Base-by-base conservation (phyloP, 192 early-diverging fungal species). In the Coemansia biformis region DNA sequence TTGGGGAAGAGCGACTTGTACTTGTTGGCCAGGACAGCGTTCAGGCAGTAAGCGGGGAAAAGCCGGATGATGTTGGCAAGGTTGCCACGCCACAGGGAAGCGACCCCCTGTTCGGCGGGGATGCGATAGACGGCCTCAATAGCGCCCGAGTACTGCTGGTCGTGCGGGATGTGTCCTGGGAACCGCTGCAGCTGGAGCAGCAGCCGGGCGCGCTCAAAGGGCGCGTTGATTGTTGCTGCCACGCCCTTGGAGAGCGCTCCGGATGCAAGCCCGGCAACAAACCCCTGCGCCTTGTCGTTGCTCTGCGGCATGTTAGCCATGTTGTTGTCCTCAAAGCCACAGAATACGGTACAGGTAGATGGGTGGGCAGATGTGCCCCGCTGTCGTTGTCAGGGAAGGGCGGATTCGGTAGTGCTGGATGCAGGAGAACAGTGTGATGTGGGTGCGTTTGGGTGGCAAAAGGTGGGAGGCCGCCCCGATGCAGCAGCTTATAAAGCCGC, bases 131-230 rank as follows among this genome's bases (percentile, higher is more conserved):
- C 94, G 66, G 86, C 87, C 59, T 95, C 88, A 49, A 78, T 82
- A 59, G 95, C 92, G 59, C 92, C 89, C 74, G 80, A 85, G 84
- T 97, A 94, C 47, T 81, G 88, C 59, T 75, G 70, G 56, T 67
- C 75, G 13, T 42, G 53, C 37, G 75, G 48, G 51, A 77, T 70
- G 63, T 77, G 75, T 63, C 58, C 60, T 17, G 66, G 66, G 43
- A 66, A 77, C 59, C 85, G 88, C 65, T 92, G 90, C 74, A 88
- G 88, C 78, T 92, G 90, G 66, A 94, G 79, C 34, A 96, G 79
- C 33, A 97, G 82, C 82, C 93, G 93, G 72, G 94, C 90, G 71
- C 93, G 91, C 77, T 97, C 92, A 62, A 98, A 87, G 52, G 92
- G 92, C 49, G 92, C 93, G 54, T 90, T 87, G 57, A 87, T 83